A percentile compares a stretch with the other conserved stretches of the same genome.
Evolutionary conservation across 2,329 filamentous ascomycete genomes (phyloP).

Genomic region (Colletotrichum coccodes): DNA sequence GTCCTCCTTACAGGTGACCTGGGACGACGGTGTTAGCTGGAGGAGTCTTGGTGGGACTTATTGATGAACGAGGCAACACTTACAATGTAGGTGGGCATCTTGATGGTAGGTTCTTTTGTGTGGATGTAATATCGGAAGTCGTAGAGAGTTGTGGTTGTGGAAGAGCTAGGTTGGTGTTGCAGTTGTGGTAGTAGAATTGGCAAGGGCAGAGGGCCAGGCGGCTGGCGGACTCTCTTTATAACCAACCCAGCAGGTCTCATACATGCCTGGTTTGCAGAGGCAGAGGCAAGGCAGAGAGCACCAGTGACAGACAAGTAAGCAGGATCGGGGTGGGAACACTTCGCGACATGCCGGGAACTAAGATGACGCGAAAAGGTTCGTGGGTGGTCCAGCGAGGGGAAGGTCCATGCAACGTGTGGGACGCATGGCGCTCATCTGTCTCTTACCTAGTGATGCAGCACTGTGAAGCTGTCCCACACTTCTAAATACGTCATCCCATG

Average conservation of each 20-base stretch:
- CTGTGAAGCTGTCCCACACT: not conserved
- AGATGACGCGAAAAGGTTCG: conserved; percentile 19
- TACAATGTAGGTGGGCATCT: conserved; percentile 69
- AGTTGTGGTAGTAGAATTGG: not conserved
- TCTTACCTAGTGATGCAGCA: not conserved
- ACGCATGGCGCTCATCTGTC: not conserved
- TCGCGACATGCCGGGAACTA: conserved; percentile 24
- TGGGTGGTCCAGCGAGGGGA: not conserved
- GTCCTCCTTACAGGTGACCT: conserved; percentile 85
- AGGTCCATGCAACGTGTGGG: conserved; percentile 20
- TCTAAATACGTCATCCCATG: conserved; percentile 4
- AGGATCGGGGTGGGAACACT: conserved; percentile 21
- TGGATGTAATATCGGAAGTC: not conserved
- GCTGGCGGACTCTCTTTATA: conserved; percentile 28
- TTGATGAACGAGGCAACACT: conserved; percentile 24
- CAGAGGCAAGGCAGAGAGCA: not conserved
- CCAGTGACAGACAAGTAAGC: not conserved
- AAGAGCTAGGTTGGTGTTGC: not conserved
- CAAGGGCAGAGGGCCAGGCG: not conserved
- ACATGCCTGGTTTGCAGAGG: conserved; percentile 9
- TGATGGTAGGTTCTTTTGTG: conserved; percentile 36
- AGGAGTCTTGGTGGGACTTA: not conserved
- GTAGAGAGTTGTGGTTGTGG: not conserved
- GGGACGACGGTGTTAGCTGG: conserved; percentile 31
- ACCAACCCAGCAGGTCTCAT: conserved; percentile 11